Percentiles rank a stretch among this genome's conserved stretches.
Conservation (phyloP, 2,329 filamentous ascomycete species). For the Arthrobotrys pseudoclavata region DNA sequence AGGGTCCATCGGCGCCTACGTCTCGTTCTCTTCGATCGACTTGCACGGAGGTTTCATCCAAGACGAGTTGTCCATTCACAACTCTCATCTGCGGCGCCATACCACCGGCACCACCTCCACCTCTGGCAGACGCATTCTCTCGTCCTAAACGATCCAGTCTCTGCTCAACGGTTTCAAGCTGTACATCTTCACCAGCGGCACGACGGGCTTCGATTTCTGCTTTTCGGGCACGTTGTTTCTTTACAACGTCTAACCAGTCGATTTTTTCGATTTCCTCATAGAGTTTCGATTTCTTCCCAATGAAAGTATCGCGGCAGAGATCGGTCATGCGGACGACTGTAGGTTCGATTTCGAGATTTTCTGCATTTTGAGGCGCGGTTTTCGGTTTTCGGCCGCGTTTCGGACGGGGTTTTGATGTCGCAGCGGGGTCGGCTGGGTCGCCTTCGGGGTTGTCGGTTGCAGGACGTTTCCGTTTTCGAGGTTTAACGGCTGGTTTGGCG, state of each 20-base stretch:
- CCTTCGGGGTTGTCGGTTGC: constrained; percentile 14
- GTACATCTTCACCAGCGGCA: constrained; percentile 64
- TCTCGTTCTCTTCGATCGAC: constrained; percentile 78
- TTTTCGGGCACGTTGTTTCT: constrained; percentile 65
- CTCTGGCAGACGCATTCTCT: constrained; percentile 54
- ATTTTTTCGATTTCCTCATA: constrained; percentile 80
- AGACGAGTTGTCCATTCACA: constrained; percentile 79
- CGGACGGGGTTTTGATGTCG: constrained; percentile 29
- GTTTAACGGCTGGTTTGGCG: constrained; percentile 36
- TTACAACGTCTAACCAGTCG: constrained; percentile 71
- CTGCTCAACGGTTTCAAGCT: constrained; percentile 61
- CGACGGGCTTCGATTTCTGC: constrained; percentile 63
- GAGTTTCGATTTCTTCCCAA: constrained; percentile 81
- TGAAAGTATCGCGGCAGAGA: constrained; percentile 77
- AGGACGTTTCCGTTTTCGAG: constrained; percentile 31
- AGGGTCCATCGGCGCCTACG: constrained; percentile 70
- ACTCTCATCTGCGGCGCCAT: constrained; percentile 73
- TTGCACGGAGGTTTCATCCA: constrained; percentile 77
- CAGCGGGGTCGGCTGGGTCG: background rate
- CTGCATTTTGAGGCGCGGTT: constrained; percentile 76
- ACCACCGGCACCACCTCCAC: constrained; percentile 60
- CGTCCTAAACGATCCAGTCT: constrained; percentile 60
- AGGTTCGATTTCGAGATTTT: constrained; percentile 75
- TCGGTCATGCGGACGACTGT: constrained; percentile 79
- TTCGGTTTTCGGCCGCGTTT: constrained; percentile 64